Evolutionary conservation across 345 rosid species (phyloP).

Genomic region (Gossypium mustelinum): DNA sequence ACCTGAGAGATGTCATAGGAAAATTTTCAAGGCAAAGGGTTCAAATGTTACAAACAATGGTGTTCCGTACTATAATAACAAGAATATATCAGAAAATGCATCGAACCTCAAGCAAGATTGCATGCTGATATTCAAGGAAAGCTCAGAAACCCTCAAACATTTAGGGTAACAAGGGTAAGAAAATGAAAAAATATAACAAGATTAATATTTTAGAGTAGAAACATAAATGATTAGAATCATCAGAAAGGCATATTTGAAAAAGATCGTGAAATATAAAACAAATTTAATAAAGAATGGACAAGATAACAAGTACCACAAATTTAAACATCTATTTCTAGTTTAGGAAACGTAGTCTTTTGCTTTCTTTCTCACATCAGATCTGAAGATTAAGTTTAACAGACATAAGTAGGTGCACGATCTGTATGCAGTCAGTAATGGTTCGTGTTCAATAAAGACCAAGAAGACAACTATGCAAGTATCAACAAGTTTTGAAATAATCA

Average conservation of each 20-base stretch:
- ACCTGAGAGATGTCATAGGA: conserved; percentile 47
- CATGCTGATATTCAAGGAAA: not conserved
- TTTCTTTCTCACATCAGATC: not conserved
- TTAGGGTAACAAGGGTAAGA: not conserved
- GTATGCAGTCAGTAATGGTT: not conserved
- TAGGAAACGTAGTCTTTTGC: not conserved
- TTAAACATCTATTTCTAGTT: not conserved
- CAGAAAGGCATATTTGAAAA: not conserved
- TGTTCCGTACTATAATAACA: not conserved
- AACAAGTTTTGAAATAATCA: not conserved
- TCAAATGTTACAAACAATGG: not conserved
- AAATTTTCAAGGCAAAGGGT: not conserved
- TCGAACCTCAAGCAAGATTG: not conserved
- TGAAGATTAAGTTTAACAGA: not conserved
- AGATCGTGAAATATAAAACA: no score
- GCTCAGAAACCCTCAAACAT: not conserved
- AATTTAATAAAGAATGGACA: not conserved
- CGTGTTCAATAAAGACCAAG: not conserved
- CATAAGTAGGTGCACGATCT: not conserved
- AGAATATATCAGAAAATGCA: not conserved
- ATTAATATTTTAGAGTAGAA: not conserved
- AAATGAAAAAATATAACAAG: not conserved
- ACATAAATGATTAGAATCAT: not conserved
- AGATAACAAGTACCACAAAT: not conserved
- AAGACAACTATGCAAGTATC: not conserved